Base-by-base conservation (phyloP, 129 eudicot species). In the Chrysanthemum lavandulifolium region DNA sequence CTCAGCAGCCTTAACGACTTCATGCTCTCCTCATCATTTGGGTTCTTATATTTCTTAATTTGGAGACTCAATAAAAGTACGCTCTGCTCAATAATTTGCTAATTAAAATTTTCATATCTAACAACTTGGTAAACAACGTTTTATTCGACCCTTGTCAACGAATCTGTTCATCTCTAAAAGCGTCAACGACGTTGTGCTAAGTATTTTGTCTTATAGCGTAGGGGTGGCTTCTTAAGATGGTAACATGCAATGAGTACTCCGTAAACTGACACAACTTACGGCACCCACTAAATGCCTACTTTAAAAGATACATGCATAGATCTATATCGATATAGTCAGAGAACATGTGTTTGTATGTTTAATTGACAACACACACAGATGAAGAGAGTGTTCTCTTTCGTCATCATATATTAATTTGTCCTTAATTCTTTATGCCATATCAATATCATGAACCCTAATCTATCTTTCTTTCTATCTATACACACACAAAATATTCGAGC, bases 181-280 rank as follows among this genome's bases (percentile, higher is more conserved):
- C 6, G 36, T 31, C 36, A 31, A 31, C 36, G 36, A 31, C 36
- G 36, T 31, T 3, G 36, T 31, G 36, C 36, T 4, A 31, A 31
- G 36, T 4, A 31, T 31, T 64, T 33, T 75, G 49, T 45, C 48
- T 66, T 53, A 55, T 51, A 65, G 70, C 36, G 27, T 19, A 62
- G 18, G 52, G 76, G 76, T 77, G 78, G 81, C 77, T 80, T 73
- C 86, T 82, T 74, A 76, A 82, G 80, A 69, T 76, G 81, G 88
- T 67, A 80, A 80, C 74, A 64, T 68, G 84, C 72, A 68, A 67
- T 25, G 53, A 68, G 62, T 67, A 71, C 65, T 18, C 25, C 47
- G 14, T 52, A 70, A 52, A 53, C 76, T 78, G 66, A 78, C 76
- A 69, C 71, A 77, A 70, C 76, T 77, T 71, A 62, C 23, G 72